These are phyloP conservation scores for Chenopodium formosanum DNA, from an alignment of 148 eudicot genomes.

Conservation along the genomic window DNA sequence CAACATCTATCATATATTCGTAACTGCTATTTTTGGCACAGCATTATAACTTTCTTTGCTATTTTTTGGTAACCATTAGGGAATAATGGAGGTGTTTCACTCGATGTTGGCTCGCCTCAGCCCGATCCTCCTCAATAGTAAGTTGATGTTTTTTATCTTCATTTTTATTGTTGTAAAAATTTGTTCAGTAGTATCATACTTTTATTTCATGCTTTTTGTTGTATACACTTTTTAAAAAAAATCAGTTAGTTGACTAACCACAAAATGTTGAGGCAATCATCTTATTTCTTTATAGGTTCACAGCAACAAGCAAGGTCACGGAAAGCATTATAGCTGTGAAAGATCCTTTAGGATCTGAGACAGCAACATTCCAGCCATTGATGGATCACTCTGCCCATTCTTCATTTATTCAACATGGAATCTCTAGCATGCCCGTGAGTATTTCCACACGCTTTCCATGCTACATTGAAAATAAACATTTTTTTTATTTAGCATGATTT, in stretches of 20 bases:
- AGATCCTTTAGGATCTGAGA: conserved; percentile 52
- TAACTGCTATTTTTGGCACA: background rate
- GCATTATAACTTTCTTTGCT: background rate
- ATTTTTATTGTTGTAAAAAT: background rate
- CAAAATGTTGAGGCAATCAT: background rate
- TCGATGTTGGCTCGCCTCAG: background rate
- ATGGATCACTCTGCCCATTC: conserved; percentile 20
- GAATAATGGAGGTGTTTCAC: conserved; percentile 6
- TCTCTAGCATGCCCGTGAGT: conserved; percentile 71
- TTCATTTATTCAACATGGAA: conserved; percentile 46
- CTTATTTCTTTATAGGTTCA: conserved; percentile 6
- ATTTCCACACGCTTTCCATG: background rate
- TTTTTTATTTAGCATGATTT: background rate
- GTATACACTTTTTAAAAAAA: background rate
- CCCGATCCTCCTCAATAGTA: conserved; percentile 13
- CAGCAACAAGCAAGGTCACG: conserved; percentile 9
- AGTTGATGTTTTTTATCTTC: background rate
- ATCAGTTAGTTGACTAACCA: background rate
- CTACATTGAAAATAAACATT: background rate
- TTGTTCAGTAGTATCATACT: background rate
- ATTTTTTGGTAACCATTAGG: background rate
- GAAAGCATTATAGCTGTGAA: conserved; percentile 28
- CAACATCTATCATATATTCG: background rate
- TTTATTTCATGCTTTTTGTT: background rate
- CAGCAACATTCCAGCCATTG: conserved; percentile 28